phyloP scores from a whole-genome alignment of 371 early-diverging fungal genomes.

The Haplosporangium sp. region DNA sequence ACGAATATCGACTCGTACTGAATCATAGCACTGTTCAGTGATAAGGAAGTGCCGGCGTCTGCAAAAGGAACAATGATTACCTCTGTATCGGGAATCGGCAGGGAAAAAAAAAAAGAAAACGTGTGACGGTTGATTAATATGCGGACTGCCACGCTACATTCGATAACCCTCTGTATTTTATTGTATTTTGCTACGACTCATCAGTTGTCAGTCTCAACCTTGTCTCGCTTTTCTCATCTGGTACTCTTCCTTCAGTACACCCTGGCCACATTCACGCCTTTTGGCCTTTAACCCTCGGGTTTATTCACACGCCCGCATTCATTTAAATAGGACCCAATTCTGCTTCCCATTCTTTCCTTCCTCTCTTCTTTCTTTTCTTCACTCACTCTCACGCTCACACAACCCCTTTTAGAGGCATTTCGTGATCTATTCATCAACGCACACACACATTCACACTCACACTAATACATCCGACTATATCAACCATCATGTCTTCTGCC shows the following conservation, averaged over 20 bases:
- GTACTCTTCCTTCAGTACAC: neutral
- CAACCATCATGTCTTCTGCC: constrained; percentile 22
- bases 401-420: neutral
- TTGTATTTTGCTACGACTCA: neutral
- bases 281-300: neutral
- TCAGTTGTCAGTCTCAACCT: constrained; percentile 1
- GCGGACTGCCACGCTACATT: neutral
- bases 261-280: neutral
- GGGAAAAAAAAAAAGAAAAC: too few relatives aligned
- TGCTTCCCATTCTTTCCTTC: neutral
- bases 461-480: neutral
- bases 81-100: too few relatives aligned
- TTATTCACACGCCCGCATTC: neutral
- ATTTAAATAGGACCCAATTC: neutral
- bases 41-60: too few relatives aligned
- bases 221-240: neutral
- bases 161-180: neutral
- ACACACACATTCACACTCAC: neutral
- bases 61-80: too few relatives aligned
- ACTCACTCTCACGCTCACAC: neutral
- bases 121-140: too few relatives aligned
- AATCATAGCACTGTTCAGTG: too few relatives aligned
- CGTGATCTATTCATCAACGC: neutral
- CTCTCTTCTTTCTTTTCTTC: neutral
- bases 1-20: too few relatives aligned